Conservation (phyloP, 2,329 filamentous ascomycete species). For the Aspergillus calidoustus region DNA sequence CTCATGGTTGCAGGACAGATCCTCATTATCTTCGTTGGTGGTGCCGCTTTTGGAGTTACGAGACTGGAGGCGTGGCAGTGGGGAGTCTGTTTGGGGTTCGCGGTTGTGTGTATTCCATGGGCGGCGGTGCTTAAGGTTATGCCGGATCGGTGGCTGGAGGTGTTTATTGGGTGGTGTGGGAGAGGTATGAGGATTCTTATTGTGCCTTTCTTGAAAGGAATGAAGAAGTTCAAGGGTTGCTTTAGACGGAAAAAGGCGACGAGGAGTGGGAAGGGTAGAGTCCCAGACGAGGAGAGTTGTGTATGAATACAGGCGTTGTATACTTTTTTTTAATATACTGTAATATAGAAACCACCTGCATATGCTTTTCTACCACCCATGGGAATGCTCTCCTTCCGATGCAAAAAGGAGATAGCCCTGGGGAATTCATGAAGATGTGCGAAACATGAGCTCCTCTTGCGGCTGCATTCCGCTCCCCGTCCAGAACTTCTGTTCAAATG, state of each 20-base stretch:
- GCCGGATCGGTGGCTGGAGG: constrained; percentile 66
- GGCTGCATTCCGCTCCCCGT: too few relatives aligned
- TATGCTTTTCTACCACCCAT: too few relatives aligned
- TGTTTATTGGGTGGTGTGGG: constrained; percentile 39
- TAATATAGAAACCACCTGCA: background rate
- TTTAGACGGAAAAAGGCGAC: background rate
- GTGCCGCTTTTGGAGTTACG: constrained; percentile 76
- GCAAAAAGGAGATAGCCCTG: too few relatives aligned
- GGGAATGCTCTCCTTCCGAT: too few relatives aligned
- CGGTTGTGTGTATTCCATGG: constrained; percentile 81
- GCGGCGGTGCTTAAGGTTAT: constrained; percentile 81
- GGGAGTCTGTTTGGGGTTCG: constrained; percentile 84
- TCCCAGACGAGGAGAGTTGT: background rate
- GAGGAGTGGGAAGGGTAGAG: background rate
- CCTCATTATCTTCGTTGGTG: constrained; percentile 87
- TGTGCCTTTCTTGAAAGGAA: background rate
- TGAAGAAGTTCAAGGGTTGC: background rate
- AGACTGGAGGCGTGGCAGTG: constrained; percentile 74
- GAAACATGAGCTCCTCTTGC: too few relatives aligned
- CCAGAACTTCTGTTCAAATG: too few relatives aligned
- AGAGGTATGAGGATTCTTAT: background rate
- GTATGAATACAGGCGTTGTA: background rate
- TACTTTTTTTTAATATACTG: background rate
- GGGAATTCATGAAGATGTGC: too few relatives aligned
- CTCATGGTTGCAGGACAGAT: constrained; percentile 90